A percentile compares a stretch with the other conserved stretches of the same genome.
Evolutionary conservation across 2,329 filamentous ascomycete genomes (phyloP).

Genomic region (Chaetomiaceae sp.): DNA sequence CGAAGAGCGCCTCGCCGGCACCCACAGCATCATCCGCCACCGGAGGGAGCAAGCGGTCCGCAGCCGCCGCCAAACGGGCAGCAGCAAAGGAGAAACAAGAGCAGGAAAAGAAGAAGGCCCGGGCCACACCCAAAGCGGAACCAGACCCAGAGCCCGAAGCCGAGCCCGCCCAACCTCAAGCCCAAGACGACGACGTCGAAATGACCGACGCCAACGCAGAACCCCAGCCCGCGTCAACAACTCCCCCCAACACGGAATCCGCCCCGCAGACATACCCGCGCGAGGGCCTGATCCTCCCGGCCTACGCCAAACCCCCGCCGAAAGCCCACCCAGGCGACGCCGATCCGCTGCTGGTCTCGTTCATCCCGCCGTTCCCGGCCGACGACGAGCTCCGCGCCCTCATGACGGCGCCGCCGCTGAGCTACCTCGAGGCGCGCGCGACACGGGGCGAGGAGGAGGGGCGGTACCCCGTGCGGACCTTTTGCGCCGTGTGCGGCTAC

Average conservation of each 20-base stretch:
- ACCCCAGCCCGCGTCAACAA: constrained; percentile 13
- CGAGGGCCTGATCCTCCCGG: constrained; percentile 33
- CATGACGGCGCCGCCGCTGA: constrained; percentile 59
- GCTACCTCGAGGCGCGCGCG: constrained; percentile 60
- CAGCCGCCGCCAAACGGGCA: constrained; percentile 20
- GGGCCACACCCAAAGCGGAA: constrained; percentile 4
- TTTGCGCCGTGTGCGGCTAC: constrained; percentile 78
- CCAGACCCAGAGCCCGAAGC: background rate
- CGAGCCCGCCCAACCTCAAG: constrained; percentile 26
- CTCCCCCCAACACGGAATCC: constrained; percentile 7
- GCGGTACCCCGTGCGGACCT: constrained; percentile 54
- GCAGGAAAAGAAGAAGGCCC: constrained; percentile 14
- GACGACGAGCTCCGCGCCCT: constrained; percentile 60
- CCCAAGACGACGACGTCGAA: constrained; percentile 26
- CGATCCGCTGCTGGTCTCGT: constrained; percentile 54
- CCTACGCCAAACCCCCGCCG: constrained; percentile 32
- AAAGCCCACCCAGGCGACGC: constrained; percentile 44
- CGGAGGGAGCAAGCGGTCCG: constrained; percentile 20
- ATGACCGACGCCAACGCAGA: constrained; percentile 36
- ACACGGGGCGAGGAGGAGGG: constrained; percentile 37
- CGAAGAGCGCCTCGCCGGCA: constrained; percentile 23
- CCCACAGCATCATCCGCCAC: constrained; percentile 12
- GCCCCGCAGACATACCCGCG: constrained; percentile 23
- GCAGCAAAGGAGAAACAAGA: constrained; percentile 18
- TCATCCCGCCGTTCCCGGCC: constrained; percentile 53